Evolutionary conservation across 441 rosid genomes (phyloP).

Genomic region (Corymbia citriodora): DNA sequence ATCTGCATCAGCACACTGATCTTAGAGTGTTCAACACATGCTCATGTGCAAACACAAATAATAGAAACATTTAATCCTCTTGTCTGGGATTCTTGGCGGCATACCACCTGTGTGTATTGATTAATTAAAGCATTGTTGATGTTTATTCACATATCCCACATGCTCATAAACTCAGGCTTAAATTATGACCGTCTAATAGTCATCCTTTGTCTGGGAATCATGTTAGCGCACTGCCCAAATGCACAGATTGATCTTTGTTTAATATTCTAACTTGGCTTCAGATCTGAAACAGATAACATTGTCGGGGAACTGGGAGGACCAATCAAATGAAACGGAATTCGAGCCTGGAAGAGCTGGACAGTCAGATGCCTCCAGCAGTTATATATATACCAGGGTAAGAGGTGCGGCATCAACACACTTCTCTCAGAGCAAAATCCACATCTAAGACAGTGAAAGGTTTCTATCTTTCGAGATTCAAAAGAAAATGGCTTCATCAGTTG

Average conservation of each 20-base stretch:
- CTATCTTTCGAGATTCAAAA: not conserved
- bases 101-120: not conserved
- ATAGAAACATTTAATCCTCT: not conserved
- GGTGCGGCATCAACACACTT: not conserved
- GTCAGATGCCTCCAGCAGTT: not conserved
- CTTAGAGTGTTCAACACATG: not conserved
- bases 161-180: not conserved
- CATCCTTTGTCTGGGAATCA: not conserved
- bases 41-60: not conserved
- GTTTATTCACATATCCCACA: not conserved
- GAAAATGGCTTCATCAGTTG: not conserved
- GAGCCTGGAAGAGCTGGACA: not conserved
- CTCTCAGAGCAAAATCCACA: not conserved
- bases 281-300: not conserved
- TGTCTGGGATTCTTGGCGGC: not conserved
- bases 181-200: not conserved
- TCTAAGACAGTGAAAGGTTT: not conserved
- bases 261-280: not conserved
- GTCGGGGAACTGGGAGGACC: not conserved
- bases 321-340: not conserved
- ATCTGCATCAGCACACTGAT: not conserved
- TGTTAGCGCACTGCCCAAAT: not conserved
- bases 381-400: not conserved
- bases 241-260: not conserved
- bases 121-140: no score